Conservation (phyloP, 129 eudicot genomes). For the sunflower (Helianthus annuus) region HanXRQr2.0-SUNRISE NC_035445.2:82323565-82324064, state of each 20-base stretch:
- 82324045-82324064: constrained; percentile 50
- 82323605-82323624: constrained; percentile 40
- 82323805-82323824: constrained; percentile 49
- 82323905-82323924: constrained; percentile 48
- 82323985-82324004: constrained; percentile 41
- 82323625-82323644: constrained; percentile 37
- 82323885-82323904: constrained; percentile 42
- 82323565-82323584: constrained; percentile 36
- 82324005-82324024: constrained; percentile 43
- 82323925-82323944: constrained; percentile 36
- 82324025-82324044: constrained; percentile 36
- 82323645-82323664: constrained; percentile 50
- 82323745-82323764: constrained; percentile 47
- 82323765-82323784: constrained; percentile 53
- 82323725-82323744: constrained; percentile 59
- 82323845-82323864: constrained; percentile 41
- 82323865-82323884: constrained; percentile 48
- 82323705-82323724: constrained; percentile 57
- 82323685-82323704: constrained; percentile 50
- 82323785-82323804: constrained; percentile 58
- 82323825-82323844: constrained; percentile 53
- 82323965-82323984: constrained; percentile 40
- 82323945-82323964: constrained; percentile 42
- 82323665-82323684: constrained; percentile 44
- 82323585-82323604: constrained; percentile 47